phyloP scores from a whole-genome alignment of 1,284 basidiomycete species.

The Fomitopsis palustris region DNA sequence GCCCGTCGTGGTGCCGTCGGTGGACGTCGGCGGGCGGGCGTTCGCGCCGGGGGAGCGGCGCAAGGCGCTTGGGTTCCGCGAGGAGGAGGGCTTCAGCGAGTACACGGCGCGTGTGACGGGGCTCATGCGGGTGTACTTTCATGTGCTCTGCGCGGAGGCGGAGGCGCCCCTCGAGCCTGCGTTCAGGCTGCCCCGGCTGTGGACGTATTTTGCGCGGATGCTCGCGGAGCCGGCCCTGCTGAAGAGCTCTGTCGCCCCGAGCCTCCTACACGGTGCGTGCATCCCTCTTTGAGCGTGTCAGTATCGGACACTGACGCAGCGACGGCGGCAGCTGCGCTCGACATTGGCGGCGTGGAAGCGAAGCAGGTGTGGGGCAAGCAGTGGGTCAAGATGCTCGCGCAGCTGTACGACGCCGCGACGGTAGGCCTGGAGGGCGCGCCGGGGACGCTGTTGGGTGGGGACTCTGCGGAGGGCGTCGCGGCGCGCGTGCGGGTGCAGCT shows the following conservation, averaged over 20 bases:
- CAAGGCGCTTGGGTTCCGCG: conserved; percentile 69
- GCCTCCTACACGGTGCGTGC: conserved; percentile 64
- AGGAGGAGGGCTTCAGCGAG: conserved; percentile 58
- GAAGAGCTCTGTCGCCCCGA: conserved; percentile 51
- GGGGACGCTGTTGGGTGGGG: conserved; percentile 49
- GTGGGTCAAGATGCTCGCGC: conserved; percentile 71
- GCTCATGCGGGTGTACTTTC: conserved; percentile 86
- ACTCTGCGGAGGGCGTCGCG: conserved; percentile 52
- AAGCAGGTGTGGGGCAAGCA: conserved; percentile 70
- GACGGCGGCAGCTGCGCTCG: conserved; percentile 53
- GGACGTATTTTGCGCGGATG: conserved; percentile 68
- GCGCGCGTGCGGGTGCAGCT: conserved; percentile 57
- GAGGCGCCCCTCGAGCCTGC: conserved; percentile 40
- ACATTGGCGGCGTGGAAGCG: conserved; percentile 66
- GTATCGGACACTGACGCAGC: conserved; percentile 18
- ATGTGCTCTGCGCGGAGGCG: conserved; percentile 53
- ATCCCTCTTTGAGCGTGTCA: conserved; percentile 19
- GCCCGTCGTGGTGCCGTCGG: conserved; percentile 47
- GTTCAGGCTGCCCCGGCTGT: conserved; percentile 62
- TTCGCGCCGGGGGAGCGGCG: conserved; percentile 54
- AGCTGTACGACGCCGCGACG: conserved; percentile 63
- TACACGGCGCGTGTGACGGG: conserved; percentile 79
- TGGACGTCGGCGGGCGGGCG: conserved; percentile 42
- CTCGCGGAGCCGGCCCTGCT: conserved; percentile 48
- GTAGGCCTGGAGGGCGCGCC: conserved; percentile 39